Base-by-base conservation (phyloP, 805 yeast species). In the Lipomyces sp. region DNA sequence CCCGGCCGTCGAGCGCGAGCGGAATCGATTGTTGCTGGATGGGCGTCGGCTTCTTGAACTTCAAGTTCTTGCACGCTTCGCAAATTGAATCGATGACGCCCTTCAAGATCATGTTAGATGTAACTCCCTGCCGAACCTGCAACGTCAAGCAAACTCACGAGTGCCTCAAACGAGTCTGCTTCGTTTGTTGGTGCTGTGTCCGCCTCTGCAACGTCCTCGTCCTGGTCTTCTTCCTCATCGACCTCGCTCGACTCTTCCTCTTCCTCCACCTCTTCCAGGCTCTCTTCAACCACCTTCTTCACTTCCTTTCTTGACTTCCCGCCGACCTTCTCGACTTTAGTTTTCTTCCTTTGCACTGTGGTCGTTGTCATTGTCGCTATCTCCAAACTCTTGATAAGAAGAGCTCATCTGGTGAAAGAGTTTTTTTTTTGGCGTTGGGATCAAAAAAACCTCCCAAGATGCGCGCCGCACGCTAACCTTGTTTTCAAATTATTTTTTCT, bases 1-100 rank as follows among this genome's bases (percentile, higher is more conserved):
- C 98, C 58, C 88, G 81, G 2, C 57, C 96, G 59, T 84, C 80
- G 18, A 93, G 70, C 2, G 96, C 96, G 59, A 85, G 84, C 1
- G 98, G 98, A 55, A 91, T 85, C 11, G 96, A 79, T 68, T 87
- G 88, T 6, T 83, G 78, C 71, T 91, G 98, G 67, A 91, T 93
- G 10, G 98, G 96, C 0, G 98, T 90, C 37, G 98, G 98, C 59
- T 77, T 81, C 16, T 79, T 73, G 68, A 76, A 93, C 50, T 87
- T 84, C 71, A 93, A 71, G 29, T 76, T 75, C 48, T 82, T 80
- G 58, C 93, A 80, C 0, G 97, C 84, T 60, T 87, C 93, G 28
- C 86, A 68, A 22, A 93, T 74, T 62, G 86, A 95, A 1, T 87
- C 87, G 38, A 86, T 82, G 44, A 87, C 70, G 14, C 84, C 79